Evolutionary conservation across 2,329 filamentous ascomycete genomes (phyloP).

Genomic region (Xylariales sp.): DNA sequence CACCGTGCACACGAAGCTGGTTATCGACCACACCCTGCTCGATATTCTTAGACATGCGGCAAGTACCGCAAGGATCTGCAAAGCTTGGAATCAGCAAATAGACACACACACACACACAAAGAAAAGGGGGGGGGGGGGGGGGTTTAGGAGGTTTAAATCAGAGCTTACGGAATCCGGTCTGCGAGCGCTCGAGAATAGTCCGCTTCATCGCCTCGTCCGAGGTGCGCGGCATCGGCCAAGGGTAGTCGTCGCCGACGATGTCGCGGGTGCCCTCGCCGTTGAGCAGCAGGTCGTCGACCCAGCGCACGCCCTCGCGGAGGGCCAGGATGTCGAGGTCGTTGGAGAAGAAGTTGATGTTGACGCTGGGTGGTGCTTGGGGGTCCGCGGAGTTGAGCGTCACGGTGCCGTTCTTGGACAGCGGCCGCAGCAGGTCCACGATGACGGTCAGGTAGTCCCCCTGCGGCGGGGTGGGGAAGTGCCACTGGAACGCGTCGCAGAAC

Average conservation of each 20-base stretch:
- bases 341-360: conserved; percentile 57
- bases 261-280: conserved; percentile 54
- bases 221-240: conserved; percentile 54
- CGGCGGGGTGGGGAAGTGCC: conserved; percentile 36
- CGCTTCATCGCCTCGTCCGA: conserved; percentile 53
- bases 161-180: conserved; percentile 58
- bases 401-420: conserved; percentile 39
- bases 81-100: too few relatives aligned
- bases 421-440: conserved; percentile 43
- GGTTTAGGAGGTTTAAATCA: too few relatives aligned
- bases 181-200: conserved; percentile 51
- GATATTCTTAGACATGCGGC: too few relatives aligned
- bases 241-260: conserved; percentile 49
- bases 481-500: conserved; percentile 47
- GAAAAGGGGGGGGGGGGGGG: too few relatives aligned
- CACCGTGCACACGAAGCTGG: background rate
- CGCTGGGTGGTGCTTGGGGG: conserved; percentile 53
- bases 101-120: too few relatives aligned
- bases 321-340: conserved; percentile 53
- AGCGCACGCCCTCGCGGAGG: conserved; percentile 54
- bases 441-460: conserved; percentile 50
- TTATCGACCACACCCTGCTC: too few relatives aligned
- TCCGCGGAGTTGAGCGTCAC: conserved; percentile 53
- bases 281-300: conserved; percentile 51
- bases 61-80: too few relatives aligned